Percentiles rank a stretch among this genome's conserved stretches.
These are phyloP conservation scores for Hippophae gyantsensis DNA, from an alignment of 306 rosid species.

Conservation along the genomic window DNA sequence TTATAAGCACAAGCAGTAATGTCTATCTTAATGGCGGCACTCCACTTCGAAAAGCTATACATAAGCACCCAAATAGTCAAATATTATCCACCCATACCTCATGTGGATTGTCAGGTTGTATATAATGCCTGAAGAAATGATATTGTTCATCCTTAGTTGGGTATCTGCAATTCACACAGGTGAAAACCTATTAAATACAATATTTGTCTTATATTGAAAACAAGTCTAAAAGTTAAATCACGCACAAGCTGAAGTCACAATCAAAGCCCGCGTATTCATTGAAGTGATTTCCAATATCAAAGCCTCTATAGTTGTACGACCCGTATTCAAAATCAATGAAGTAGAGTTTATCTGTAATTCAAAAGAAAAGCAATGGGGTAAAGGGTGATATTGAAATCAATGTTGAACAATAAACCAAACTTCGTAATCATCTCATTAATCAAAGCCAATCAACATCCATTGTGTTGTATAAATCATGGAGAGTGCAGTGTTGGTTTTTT, in stretches of 20 bases:
- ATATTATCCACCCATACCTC: slow-evolving; percentile 38
- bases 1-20: too few species aligned
- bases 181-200: slow-evolving; percentile 15
- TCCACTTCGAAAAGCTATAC: not conserved
- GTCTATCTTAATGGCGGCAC: not conserved
- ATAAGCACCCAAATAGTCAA: not conserved
- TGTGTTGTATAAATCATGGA: too few species aligned
- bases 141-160: slow-evolving; percentile 69
- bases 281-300: slow-evolving; percentile 90
- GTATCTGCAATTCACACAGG: slow-evolving; percentile 38
- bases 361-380: slow-evolving; percentile 18
- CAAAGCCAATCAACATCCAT: not conserved
- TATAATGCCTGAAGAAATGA: slow-evolving; percentile 80
- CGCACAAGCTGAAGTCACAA: slow-evolving; percentile 73
- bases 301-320: slow-evolving; percentile 92
- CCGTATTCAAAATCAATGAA: slow-evolving; percentile 94
- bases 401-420: not conserved
- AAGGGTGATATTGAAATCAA: slow-evolving; percentile 8
- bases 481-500: too few species aligned
- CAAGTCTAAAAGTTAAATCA: slow-evolving; percentile 12
- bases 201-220: not conserved
- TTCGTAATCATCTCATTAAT: not conserved
- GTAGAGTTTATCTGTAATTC: slow-evolving; percentile 66
- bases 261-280: slow-evolving; percentile 88
- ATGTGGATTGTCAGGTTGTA: slow-evolving; percentile 57